phyloP scores from a whole-genome alignment of 129 eudicot species.

The Scalesia atractyloides region DNA sequence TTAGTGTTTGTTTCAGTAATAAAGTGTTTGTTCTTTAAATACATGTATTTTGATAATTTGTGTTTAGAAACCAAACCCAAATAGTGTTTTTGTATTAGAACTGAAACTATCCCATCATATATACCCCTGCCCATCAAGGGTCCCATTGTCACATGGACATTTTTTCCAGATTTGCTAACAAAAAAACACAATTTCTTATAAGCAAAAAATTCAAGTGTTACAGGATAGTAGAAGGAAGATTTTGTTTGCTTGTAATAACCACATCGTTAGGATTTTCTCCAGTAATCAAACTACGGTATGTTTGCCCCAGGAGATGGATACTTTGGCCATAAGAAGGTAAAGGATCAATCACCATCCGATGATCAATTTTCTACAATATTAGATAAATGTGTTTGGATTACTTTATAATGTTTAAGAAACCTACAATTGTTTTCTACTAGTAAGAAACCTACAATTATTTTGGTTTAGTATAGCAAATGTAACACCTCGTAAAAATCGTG shows the following conservation, averaged over 20 bases:
- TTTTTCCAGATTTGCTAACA: not conserved
- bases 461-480: too few species aligned
- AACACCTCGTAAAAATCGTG: too few species aligned
- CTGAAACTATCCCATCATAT: constrained; percentile 76
- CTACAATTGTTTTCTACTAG: too few species aligned
- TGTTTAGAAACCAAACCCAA: too few species aligned
- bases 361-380: constrained; percentile 51
- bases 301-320: constrained; percentile 60
- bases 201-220: too few species aligned
- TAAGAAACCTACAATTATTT: too few species aligned
- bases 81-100: constrained; percentile 29
- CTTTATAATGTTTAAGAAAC: too few species aligned
- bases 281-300: constrained; percentile 77
- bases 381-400: not conserved
- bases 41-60: too few species aligned
- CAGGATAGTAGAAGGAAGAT: not conserved
- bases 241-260: constrained; percentile 62
- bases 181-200: not conserved
- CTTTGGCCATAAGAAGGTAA: constrained; percentile 85
- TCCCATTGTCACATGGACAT: constrained; percentile 74
- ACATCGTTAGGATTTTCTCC: constrained; percentile 74
- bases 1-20: too few species aligned
- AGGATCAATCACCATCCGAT: constrained; percentile 67
- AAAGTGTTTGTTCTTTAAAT: too few species aligned
- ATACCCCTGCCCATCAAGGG: constrained; percentile 92